Conservation (phyloP, 1,139 yeast genomes). For the Wickerhamiella pararugosa region DNA sequence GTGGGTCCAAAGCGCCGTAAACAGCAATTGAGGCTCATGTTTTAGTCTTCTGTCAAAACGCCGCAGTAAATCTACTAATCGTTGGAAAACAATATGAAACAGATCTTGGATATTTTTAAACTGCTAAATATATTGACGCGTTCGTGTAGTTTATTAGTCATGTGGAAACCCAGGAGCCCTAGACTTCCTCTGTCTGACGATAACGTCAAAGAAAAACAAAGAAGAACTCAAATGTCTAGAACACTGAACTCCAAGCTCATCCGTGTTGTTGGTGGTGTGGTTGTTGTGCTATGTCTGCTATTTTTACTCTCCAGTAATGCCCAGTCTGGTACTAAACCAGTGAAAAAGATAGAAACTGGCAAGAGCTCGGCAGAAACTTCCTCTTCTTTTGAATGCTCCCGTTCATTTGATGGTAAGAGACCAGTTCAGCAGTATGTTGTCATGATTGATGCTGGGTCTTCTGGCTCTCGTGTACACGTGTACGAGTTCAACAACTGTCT, state of each 20-base stretch:
- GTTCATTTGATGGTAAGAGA: conserved; percentile 24
- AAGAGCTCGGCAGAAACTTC: neutral
- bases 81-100: neutral
- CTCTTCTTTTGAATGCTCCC: conserved; percentile 18
- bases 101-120: neutral
- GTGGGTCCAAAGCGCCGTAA: too few species aligned
- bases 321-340: neutral
- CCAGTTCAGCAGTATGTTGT: conserved; percentile 45
- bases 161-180: neutral
- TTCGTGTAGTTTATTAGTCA: neutral
- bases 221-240: conserved; percentile 2
- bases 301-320: conserved; percentile 2
- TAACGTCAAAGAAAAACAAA: conserved; percentile 13
- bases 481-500: conserved; percentile 76
- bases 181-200: conserved; percentile 7
- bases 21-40: too few species aligned
- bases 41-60: too few species aligned
- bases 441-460: conserved; percentile 94
- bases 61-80: too few species aligned
- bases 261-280: conserved; percentile 6
- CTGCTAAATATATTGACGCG: neutral
- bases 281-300: conserved; percentile 7
- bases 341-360: neutral
- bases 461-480: conserved; percentile 91
- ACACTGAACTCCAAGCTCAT: conserved; percentile 3